These are phyloP conservation scores for Tuber indicum DNA, from an alignment of 495 filamentous ascomycete species.

Conservation along the genomic window DNA sequence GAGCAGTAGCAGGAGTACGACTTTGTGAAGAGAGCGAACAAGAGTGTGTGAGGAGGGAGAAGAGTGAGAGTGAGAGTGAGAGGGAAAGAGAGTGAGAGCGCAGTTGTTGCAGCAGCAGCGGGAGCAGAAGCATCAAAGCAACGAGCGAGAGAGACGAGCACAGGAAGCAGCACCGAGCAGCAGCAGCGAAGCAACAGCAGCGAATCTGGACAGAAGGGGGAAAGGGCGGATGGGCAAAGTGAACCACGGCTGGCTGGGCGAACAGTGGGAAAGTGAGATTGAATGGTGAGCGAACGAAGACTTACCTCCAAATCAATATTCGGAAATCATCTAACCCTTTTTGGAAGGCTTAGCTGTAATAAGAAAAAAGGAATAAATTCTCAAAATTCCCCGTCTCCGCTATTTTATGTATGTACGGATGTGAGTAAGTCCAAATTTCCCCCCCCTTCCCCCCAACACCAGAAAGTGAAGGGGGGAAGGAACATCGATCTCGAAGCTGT, in stretches of 20 bases:
- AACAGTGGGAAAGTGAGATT: slow-evolving; percentile 13
- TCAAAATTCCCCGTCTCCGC: slow-evolving; percentile 22
- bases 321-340: slow-evolving; percentile 31
- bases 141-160: slow-evolving; percentile 15
- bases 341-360: slow-evolving; percentile 27
- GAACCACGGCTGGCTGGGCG: slow-evolving; percentile 29
- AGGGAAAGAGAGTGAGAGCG: neutral
- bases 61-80: slow-evolving; percentile 8
- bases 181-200: slow-evolving; percentile 12
- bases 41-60: slow-evolving; percentile 23
- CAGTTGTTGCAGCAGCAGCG: neutral
- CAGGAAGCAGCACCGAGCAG: slow-evolving; percentile 25
- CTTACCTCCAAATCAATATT: slow-evolving; percentile 31
- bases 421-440: slow-evolving; percentile 33
- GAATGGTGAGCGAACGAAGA: slow-evolving; percentile 38
- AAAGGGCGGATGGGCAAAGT: slow-evolving; percentile 32
- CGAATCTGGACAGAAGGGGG: slow-evolving; percentile 38
- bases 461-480: slow-evolving; percentile 27
- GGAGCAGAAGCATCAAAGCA: slow-evolving; percentile 11
- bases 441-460: slow-evolving; percentile 25
- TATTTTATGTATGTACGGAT: slow-evolving; percentile 37
- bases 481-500: slow-evolving; percentile 20
- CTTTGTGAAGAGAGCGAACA: slow-evolving; percentile 6
- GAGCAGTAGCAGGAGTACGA: slow-evolving; percentile 14
- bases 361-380: slow-evolving; percentile 13